Evolutionary conservation across 768 basidiomycete species (phyloP).

Genomic region (Mycena chlorophos): DNA sequence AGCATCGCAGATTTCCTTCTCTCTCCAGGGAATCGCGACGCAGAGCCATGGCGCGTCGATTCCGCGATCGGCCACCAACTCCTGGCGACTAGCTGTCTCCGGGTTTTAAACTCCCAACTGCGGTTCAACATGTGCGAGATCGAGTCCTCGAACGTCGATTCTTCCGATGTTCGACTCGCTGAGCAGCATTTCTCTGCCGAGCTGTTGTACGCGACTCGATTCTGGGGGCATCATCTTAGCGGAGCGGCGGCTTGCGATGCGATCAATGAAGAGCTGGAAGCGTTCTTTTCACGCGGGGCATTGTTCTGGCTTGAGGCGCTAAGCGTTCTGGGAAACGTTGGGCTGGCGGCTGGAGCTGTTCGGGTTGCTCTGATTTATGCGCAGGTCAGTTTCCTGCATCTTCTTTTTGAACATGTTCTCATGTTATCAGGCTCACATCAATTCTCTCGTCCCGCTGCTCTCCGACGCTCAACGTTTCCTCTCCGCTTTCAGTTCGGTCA

Average conservation of each 20-base stretch:
- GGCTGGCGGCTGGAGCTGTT: background rate
- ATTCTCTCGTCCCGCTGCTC: background rate
- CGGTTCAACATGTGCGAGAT: conserved; percentile 17
- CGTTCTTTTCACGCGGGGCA: background rate
- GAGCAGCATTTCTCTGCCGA: background rate
- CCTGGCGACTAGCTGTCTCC: conserved; percentile 10
- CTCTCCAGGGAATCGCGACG: background rate
- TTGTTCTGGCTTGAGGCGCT: background rate
- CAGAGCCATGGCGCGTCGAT: background rate
- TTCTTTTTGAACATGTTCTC: background rate
- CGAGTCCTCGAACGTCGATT: conserved; percentile 3
- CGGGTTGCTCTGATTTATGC: background rate
- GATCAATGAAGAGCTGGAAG: background rate
- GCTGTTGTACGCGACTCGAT: background rate
- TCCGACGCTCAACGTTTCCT: conserved; percentile 6
- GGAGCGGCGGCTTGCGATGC: background rate
- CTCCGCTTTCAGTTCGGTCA: conserved; percentile 4
- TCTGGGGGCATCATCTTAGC: background rate
- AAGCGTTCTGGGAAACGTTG: background rate
- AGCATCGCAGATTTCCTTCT: background rate
- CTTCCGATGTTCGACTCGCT: background rate
- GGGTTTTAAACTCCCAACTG: conserved; percentile 5
- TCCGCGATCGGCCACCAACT: background rate
- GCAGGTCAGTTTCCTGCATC: background rate
- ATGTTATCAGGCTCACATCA: background rate